These are phyloP conservation scores for Colletotrichum sp. DNA, from an alignment of 2,329 filamentous ascomycete genomes.

Conservation along the genomic window DNA sequence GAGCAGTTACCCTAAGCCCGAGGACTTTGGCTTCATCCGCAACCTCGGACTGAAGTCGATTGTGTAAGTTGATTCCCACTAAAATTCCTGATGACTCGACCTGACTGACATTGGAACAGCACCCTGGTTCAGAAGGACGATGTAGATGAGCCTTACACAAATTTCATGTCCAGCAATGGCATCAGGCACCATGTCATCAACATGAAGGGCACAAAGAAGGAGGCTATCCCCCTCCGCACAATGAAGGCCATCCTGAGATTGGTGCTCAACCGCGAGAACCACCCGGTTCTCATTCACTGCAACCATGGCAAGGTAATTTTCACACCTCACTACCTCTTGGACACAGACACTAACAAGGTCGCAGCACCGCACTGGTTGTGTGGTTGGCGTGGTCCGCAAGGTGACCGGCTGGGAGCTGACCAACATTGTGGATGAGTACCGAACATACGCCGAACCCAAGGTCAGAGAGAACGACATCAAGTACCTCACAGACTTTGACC, in stretches of 20 bases:
- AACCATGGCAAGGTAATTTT: conserved; percentile 79
- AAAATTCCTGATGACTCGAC: background rate
- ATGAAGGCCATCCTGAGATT: conserved; percentile 76
- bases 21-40: conserved; percentile 74
- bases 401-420: conserved; percentile 70
- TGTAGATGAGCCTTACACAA: conserved; percentile 51
- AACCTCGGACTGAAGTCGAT: conserved; percentile 78
- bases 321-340: background rate
- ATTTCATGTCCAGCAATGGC: conserved; percentile 69
- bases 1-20: conserved; percentile 76
- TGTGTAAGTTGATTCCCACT: conserved; percentile 58
- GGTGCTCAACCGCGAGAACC: conserved; percentile 73
- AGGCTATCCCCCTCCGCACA: conserved; percentile 67
- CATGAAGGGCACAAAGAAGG: conserved; percentile 89
- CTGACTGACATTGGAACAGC: conserved; percentile 37
- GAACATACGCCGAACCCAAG: conserved; percentile 66
- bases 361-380: conserved; percentile 86
- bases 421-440: conserved; percentile 75
- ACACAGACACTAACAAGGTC: background rate
- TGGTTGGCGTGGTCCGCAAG: conserved; percentile 81
- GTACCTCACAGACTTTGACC: conserved; percentile 59
- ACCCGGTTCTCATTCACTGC: conserved; percentile 87
- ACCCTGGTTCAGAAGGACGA: conserved; percentile 70
- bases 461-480: conserved; percentile 63
- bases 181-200: conserved; percentile 79